phyloP scores from a whole-genome alignment of 1,284 basidiomycete genomes.

The Fistulina hepatica region DNA sequence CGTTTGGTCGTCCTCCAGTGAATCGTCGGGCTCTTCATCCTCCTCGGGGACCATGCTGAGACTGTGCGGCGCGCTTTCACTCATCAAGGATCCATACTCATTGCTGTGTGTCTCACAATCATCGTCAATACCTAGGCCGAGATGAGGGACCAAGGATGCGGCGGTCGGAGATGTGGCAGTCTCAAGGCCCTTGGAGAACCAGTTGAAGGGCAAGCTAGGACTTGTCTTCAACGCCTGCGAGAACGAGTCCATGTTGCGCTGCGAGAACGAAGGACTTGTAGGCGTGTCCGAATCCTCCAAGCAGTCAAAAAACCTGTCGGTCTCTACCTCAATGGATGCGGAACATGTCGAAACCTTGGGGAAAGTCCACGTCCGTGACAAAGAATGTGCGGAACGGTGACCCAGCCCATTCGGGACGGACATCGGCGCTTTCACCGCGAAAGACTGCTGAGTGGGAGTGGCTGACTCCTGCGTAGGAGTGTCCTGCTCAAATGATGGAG shows the following conservation, averaged over 20 bases:
- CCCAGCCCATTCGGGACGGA: not conserved
- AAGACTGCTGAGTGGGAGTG: too few relatives aligned
- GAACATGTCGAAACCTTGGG: conserved; percentile 29
- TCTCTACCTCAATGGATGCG: conserved; percentile 25
- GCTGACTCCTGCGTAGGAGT: too few relatives aligned
- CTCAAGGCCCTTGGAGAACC: not conserved
- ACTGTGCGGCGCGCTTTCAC: too few relatives aligned
- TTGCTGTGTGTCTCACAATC: conserved; percentile 16
- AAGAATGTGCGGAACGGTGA: not conserved
- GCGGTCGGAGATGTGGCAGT: conserved; percentile 19
- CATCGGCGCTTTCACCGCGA: conserved; percentile 11
- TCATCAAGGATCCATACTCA: too few relatives aligned
- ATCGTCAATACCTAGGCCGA: conserved; percentile 39
- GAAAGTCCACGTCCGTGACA: conserved; percentile 52
- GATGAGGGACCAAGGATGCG: conserved; percentile 29
- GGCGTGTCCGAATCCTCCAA: conserved; percentile 48
- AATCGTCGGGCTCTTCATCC: conserved; percentile 28
- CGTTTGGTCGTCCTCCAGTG: conserved; percentile 21
- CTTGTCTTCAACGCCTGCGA: conserved; percentile 22
- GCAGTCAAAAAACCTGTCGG: conserved; percentile 67
- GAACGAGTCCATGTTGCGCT: conserved; percentile 45
- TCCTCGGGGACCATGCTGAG: conserved; percentile 37
- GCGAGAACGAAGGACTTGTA: conserved; percentile 30
- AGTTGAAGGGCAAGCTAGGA: too few relatives aligned
- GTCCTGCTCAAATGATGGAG: too few relatives aligned